Evolutionary conservation across 495 filamentous ascomycete genomes (phyloP).

Genomic region (Durotheca rogersii): DNA sequence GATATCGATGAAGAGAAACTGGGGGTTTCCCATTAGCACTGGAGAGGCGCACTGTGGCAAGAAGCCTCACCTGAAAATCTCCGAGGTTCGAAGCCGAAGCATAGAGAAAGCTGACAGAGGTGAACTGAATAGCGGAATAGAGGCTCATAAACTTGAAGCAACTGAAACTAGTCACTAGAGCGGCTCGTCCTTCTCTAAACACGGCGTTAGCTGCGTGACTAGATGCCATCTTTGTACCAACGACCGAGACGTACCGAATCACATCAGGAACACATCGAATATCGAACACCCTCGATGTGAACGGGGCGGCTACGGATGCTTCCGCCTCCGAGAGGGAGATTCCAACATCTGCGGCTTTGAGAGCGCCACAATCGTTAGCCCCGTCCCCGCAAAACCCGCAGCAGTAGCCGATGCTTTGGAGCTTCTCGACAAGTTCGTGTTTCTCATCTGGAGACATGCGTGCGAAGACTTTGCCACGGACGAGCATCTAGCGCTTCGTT

Average conservation of each 20-base stretch:
- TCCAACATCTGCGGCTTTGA: constrained; percentile 98
- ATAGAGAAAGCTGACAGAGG: constrained; percentile 97
- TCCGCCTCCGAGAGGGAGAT: constrained; percentile 98
- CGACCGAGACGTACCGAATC: constrained; percentile 59
- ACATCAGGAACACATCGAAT: constrained; percentile 94
- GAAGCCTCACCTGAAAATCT: constrained; percentile 75
- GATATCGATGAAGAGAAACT: constrained; percentile 94
- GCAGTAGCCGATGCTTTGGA: constrained; percentile 95
- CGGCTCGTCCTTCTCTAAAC: constrained; percentile 81
- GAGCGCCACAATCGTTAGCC: constrained; percentile 95
- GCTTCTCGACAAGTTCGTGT: constrained; percentile 94
- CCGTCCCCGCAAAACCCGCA: constrained; percentile 97
- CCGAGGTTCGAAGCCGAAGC: constrained; percentile 93
- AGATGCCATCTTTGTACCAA: neutral
- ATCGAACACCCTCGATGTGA: constrained; percentile 93
- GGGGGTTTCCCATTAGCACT: constrained; percentile 21
- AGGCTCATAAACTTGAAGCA: constrained; percentile 99
- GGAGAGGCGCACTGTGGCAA: neutral
- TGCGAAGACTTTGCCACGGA: constrained; percentile 89
- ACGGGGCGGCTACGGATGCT: constrained; percentile 95
- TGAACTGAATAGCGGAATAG: constrained; percentile 99
- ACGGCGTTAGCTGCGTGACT: constrained; percentile 10
- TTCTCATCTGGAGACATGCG: constrained; percentile 99
- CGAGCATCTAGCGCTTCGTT: constrained; percentile 66
- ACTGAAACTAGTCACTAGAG: constrained; percentile 95